Base-by-base conservation (phyloP, 768 basidiomycete genomes). In the Russula brevipes region DNA sequence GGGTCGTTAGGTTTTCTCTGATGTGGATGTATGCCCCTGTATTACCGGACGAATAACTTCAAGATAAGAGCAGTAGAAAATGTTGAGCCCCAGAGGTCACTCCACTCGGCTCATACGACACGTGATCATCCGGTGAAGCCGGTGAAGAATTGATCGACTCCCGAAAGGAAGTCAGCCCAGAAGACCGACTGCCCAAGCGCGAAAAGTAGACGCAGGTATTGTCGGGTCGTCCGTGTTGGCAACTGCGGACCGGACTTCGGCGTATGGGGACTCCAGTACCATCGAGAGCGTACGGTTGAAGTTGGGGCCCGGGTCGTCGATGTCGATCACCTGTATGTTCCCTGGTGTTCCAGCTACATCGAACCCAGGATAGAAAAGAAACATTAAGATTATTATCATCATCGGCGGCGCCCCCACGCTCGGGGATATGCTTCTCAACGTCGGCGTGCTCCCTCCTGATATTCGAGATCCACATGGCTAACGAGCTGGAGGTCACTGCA, bases 71-170 rank as follows among this genome's bases (percentile, higher is more conserved):
- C 24, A 1, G 1, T 24, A 24, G 24, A 24, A 24, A 24, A 24
- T 24, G 24, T 24, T 24, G 24, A 24, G 24, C 24, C 24, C 24
- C 24, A 24, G 24, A 24, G 24, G 24, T 24, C 24, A 24, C 24
- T 24, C 24, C 24, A 24, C 24, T 24, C 24, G 24, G 24, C 24
- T 24, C 24, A 24, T 24, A 24, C 24, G 24, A 24, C 24, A 24
- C 1, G 24, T 24, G 24, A 24, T 24, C 24, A 24, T 24, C 24
- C 24, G 24, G 24, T 85, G 73, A 89, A 89, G 75, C n/a, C n/a
- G 72, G 81, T 85, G 73, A 89, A 89, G 75, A 88, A 89, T 68
- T 89, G 88, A 73, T 90, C 90, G 77, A 89, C 78, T 46, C 87
- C 86, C 0, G 88, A 80, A 24, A 90, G 78, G 54, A 91, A 24